Base-by-base conservation (phyloP, 495 filamentous ascomycete species). In the Penicillium tannophilum region DNA sequence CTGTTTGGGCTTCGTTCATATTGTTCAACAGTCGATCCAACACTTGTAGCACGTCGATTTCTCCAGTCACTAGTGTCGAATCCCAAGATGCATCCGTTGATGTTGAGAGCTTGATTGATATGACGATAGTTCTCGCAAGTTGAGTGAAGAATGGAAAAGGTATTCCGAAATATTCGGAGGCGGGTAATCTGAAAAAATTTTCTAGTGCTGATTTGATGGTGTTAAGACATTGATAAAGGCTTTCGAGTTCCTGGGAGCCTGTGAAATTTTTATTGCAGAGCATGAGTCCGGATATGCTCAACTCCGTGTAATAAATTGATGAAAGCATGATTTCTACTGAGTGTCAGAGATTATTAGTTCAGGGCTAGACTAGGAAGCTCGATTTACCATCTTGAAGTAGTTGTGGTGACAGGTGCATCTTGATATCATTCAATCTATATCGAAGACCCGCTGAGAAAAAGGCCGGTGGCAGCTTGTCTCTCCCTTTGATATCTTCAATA, bases 311-410 rank as follows among this genome's bases (percentile, higher is more conserved):
- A 17, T 52, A 41, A 2, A 52, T 11, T 5, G 33, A 33, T 3
- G 33, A 30, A 26, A 52, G 33, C 14, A 52, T 30, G 12, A 41
- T 33, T 24, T 24, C 50, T 52, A 7, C 11, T 26, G 1, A 16
- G 10, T 28, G n/a, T 23, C 1, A 33, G 26, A 2, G n/a, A 14
- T 20, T 2, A 16, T 42, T n/a, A 0, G 11, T 12, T 11, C 8
- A 0, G 10, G 9, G 39, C 2, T 42, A 23, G 1, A n/a, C 12
- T 26, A 6, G 20, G 51, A 23, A 23, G 16, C 28, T 17, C 5
- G 14, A 55, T 39, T 55, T 26, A 56, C 54, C 30, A 35, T 56
- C 30, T n/a, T 48, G 26, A 12, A 20, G 26, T 43, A 48, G 4
- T 19, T 24, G 19, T n/a, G 54, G 39, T 5, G 54, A 24, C 1